Percentiles rank a stretch among this genome's conserved stretches.
phyloP scores from a whole-genome alignment of 441 rosid species.

The Aleurites moluccanus region DNA sequence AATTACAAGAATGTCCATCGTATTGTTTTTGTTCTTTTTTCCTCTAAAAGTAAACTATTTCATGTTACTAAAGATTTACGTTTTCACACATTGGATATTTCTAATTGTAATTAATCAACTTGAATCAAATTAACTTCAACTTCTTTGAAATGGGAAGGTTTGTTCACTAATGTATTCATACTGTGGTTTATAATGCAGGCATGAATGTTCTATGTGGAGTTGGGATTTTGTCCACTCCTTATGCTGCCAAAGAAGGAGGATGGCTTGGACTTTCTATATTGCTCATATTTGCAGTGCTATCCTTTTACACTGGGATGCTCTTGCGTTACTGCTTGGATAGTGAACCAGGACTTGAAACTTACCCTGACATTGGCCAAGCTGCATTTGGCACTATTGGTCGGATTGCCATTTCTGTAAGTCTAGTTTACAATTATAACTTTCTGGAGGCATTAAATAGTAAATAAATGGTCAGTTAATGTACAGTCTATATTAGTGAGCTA shows the following conservation, averaged over 20 bases:
- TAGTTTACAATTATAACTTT: background rate
- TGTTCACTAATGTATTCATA: background rate
- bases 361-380: slow-evolving; percentile 93
- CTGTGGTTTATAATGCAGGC: slow-evolving; percentile 41
- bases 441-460: background rate
- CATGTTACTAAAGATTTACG: background rate
- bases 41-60: background rate
- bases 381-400: slow-evolving; percentile 83
- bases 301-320: slow-evolving; percentile 85
- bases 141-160: background rate
- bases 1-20: slow-evolving; percentile 5
- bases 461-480: background rate
- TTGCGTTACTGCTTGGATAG: slow-evolving; percentile 76
- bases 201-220: slow-evolving; percentile 93
- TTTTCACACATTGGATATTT: background rate
- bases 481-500: background rate
- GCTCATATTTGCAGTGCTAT: slow-evolving; percentile 59
- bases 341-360: slow-evolving; percentile 78
- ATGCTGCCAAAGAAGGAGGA: slow-evolving; percentile 92
- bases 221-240: slow-evolving; percentile 86
- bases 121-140: too few species aligned
- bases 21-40: background rate
- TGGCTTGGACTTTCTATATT: slow-evolving; percentile 75
- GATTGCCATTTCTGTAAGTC: slow-evolving; percentile 60
- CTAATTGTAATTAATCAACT: background rate